Conservation (phyloP, 148 eudicot genomes). For the Vaccinium myrtillus region DNA sequence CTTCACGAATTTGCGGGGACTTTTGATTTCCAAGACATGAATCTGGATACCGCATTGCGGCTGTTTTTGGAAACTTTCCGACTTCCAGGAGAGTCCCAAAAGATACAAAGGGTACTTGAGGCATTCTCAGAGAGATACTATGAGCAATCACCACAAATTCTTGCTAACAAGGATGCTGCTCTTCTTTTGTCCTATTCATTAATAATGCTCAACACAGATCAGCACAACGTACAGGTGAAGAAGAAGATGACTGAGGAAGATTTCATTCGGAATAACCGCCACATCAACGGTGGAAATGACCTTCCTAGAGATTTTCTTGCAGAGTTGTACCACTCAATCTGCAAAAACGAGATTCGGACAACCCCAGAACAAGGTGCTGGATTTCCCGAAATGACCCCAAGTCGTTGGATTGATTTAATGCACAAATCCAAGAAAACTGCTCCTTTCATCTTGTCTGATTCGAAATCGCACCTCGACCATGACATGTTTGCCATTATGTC, state of each 20-base stretch:
- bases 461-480: conserved; percentile 26
- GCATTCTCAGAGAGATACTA: conserved; percentile 36
- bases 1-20: conserved; percentile 35
- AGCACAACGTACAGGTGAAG: conserved; percentile 32
- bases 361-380: conserved; percentile 26
- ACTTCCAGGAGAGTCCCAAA: conserved; percentile 34
- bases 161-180: conserved; percentile 33
- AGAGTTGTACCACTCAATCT: conserved; percentile 29
- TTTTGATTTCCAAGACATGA: conserved; percentile 32
- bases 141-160: conserved; percentile 31
- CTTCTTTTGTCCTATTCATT: conserved; percentile 31
- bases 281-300: conserved; percentile 30
- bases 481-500: conserved; percentile 30
- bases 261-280: conserved; percentile 30
- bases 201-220: conserved; percentile 34
- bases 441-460: conserved; percentile 19
- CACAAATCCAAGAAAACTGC: conserved; percentile 29
- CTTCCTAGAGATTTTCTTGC: conserved; percentile 32
- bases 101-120: conserved; percentile 28
- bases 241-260: conserved; percentile 38
- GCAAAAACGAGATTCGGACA: conserved; percentile 30
- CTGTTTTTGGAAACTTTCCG: conserved; percentile 32
- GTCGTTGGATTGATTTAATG: conserved; percentile 28
- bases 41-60: conserved; percentile 33
- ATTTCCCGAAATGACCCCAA: conserved; percentile 25